Evolutionary conservation across 495 filamentous ascomycete genomes (phyloP), one percentile per base, ranked within the genome.

Genomic region (Physcia stellaris): DNA sequence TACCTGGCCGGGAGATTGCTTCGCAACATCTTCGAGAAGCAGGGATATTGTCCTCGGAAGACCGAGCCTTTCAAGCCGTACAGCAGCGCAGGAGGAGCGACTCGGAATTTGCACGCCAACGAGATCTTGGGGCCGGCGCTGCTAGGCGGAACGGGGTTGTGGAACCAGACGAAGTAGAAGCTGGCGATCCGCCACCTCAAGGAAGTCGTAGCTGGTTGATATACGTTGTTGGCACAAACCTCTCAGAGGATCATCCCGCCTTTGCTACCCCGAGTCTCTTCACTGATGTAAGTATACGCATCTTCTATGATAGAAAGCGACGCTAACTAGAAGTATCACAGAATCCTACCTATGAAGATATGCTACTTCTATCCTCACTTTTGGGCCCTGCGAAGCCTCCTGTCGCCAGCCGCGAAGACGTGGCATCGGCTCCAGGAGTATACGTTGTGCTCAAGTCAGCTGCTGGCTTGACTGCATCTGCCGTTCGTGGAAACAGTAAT

Each of bases 261-360:
- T 68, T 84, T 48, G 79, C 79, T 13, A 81, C 80, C 4, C 80
- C 80, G 15, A 81, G 77, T 44, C 58, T 85, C 9, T 85, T 83
- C 54, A 83, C 79, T 18, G 80, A 85, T 59, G 73, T 77, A 65
- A 55, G 66, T 53, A 23, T 24, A 13, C 21, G 21, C 39, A 9
- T 7, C 2, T n/a, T n/a, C n/a, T n/a, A n/a, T n/a, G n/a, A n/a
- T n/a, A n/a, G n/a, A n/a, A n/a, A n/a, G n/a, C n/a, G n/a, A n/a
- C n/a, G n/a, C n/a, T n/a, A n/a, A n/a, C n/a, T n/a, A n/a, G n/a
- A n/a, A n/a, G n/a, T n/a, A 41, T 23, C 9, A 15, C 39, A 77
- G 73, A 78, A 78, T 40, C 80, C 80, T 15, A 81, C 80, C 2
- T 83, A 85, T 45, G 80, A 85, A 55, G 80, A 85, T 48, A 84